Base-by-base conservation (phyloP, 164 flowering plant genomes). In the Protea cynaroides region DNA sequence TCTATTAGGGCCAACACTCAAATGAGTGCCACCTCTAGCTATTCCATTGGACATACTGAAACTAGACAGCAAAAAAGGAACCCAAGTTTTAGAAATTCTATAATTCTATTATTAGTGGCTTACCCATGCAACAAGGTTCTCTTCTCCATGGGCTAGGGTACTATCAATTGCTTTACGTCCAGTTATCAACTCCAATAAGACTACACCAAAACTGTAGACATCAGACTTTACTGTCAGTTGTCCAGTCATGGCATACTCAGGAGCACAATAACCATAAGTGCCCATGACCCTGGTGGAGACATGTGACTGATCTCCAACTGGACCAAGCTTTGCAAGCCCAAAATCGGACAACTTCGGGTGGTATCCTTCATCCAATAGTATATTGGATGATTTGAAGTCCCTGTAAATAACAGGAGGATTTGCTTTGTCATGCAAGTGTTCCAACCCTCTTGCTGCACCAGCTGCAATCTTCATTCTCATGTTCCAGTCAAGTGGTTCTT, bases 291-390 rank as follows among this genome's bases (percentile, higher is more conserved):
- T 77, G 21, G 85, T 79, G 47, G 83, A 81, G 25, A 81, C 82
- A 64, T 81, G 80, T 0, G 79, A 76, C 74, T 77, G 72, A 56
- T 79, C 83, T 34, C 82, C 85, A 36, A 57, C 62, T 13, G 84
- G 84, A 50, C 84, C 84, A 58, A 81, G 74, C 71, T 77, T 79
- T 62, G 82, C 82, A 50, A 81, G 83, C 14, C 92, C 92, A 60
- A 89, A 89, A 72, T 87, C 96, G 57, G 96, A 87, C 56, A 87
- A 81, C 69, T 85, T 89, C 11, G 96, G 90, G 21, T 80, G 79
- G 65, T 62, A 89, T 0, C 74, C 80, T 37, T 83, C 81, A 50
- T 66, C 84, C 56, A 89, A 61, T 64, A 89, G 62, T 63, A 86
- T 82, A 75, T 89, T 89, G 3, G 89, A 75, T 58, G 89, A 72